Conservation (phyloP, 108 stramenopile species). For the Mediolabrus comicus region DNA sequence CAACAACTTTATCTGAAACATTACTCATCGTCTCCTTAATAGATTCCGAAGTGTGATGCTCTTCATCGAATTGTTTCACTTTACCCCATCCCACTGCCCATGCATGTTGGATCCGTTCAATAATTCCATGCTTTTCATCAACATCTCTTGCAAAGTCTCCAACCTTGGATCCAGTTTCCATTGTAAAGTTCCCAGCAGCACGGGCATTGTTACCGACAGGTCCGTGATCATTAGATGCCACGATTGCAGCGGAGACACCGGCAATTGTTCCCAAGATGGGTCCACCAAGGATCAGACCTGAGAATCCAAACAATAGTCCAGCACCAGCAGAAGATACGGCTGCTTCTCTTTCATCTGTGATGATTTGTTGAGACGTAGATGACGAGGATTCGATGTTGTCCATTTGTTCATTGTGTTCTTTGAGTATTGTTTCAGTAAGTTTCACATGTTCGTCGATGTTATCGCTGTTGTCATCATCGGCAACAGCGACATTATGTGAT, state of each 20-base stretch:
- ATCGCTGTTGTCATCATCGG: not conserved
- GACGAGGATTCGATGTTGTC: not conserved
- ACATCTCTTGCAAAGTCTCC: conserved; percentile 34
- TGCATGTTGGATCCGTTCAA: conserved; percentile 12
- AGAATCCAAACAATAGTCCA: conserved; percentile 15
- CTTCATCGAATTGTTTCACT: conserved; percentile 28
- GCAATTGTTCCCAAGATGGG: conserved; percentile 19
- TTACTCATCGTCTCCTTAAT: conserved; percentile 33
- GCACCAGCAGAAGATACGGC: conserved; percentile 18
- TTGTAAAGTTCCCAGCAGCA: conserved; percentile 16
- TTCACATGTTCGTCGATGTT: not conserved
- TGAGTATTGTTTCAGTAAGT: not conserved
- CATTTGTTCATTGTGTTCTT: conserved; percentile 8
- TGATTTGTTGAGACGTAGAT: not conserved
- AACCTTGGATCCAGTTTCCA: conserved; percentile 23
- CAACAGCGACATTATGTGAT: not conserved
- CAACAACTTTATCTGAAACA: conserved; percentile 16
- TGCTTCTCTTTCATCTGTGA: not conserved
- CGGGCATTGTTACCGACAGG: conserved; percentile 25
- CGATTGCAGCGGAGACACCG: conserved; percentile 21
- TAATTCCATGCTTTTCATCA: conserved; percentile 28
- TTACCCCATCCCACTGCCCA: conserved; percentile 18
- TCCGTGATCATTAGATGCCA: conserved; percentile 29
- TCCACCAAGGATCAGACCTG: conserved; percentile 28
- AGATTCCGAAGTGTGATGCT: conserved; percentile 22